Conservation (phyloP, 768 basidiomycete genomes). For the Amyloporia xantha region DNA sequence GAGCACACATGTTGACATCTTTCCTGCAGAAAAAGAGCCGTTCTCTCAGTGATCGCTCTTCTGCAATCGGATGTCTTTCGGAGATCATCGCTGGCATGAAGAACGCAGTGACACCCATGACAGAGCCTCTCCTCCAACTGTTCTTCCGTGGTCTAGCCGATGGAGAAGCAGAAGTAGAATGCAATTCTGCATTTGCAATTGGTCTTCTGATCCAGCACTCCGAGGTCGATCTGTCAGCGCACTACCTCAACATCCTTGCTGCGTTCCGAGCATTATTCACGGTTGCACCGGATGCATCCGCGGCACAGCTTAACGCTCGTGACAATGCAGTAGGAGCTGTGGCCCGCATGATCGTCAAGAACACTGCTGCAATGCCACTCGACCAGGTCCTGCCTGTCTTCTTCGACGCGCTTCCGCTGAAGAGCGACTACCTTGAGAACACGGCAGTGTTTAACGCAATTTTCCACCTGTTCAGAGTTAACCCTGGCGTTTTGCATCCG, state of each 20-base stretch:
- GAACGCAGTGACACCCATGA: slow-evolving; percentile 75
- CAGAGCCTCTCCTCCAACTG: slow-evolving; percentile 73
- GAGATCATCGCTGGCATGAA: slow-evolving; percentile 96
- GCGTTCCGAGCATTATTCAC: slow-evolving; percentile 80
- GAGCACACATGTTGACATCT: background rate
- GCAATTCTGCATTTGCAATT: slow-evolving; percentile 92
- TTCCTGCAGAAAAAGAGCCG: slow-evolving; percentile 67
- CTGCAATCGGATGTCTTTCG: slow-evolving; percentile 88
- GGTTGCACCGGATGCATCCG: slow-evolving; percentile 53
- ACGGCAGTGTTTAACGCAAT: slow-evolving; percentile 82
- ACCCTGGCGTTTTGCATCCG: slow-evolving; percentile 61
- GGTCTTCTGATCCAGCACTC: slow-evolving; percentile 90
- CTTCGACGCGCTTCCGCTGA: slow-evolving; percentile 75
- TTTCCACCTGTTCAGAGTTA: slow-evolving; percentile 80
- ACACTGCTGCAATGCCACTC: slow-evolving; percentile 72
- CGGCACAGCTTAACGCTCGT: slow-evolving; percentile 71
- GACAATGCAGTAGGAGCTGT: slow-evolving; percentile 98
- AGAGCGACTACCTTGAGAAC: slow-evolving; percentile 87
- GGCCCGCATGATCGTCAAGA: slow-evolving; percentile 78
- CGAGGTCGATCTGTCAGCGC: slow-evolving; percentile 69
- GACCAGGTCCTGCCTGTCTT: slow-evolving; percentile 88
- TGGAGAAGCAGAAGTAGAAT: slow-evolving; percentile 85
- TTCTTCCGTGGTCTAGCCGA: slow-evolving; percentile 82
- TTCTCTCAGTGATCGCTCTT: slow-evolving; percentile 85
- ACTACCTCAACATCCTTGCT: slow-evolving; percentile 72